phyloP scores from a whole-genome alignment of 108 stramenopile species.

The Cafeteria roenbergensis region DNA sequence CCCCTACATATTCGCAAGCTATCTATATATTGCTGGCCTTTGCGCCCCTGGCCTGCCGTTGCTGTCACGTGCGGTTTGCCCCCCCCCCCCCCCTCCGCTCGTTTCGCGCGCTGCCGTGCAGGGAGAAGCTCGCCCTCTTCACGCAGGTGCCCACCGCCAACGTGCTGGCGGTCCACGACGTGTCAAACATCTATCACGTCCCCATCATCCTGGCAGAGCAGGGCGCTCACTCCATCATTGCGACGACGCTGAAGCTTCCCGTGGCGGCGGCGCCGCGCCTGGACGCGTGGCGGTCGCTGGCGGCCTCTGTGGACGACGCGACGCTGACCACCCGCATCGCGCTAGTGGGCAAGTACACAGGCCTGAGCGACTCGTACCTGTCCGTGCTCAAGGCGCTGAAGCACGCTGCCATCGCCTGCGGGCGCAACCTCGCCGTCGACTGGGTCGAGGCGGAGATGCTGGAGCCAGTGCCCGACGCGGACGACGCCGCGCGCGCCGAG shows the following conservation, averaged over 20 bases:
- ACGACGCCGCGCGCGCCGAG: slow-evolving; percentile 10
- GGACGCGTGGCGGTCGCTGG: slow-evolving; percentile 71
- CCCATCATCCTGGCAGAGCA: slow-evolving; percentile 79
- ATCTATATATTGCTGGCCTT: too few species aligned
- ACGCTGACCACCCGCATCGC: slow-evolving; percentile 66
- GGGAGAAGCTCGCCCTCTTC: slow-evolving; percentile 78
- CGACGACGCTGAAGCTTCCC: slow-evolving; percentile 43
- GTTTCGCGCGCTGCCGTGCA: too few species aligned
- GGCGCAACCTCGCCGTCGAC: slow-evolving; percentile 61
- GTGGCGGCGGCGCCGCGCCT: slow-evolving; percentile 48
- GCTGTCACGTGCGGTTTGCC: too few species aligned
- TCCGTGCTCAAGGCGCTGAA: slow-evolving; percentile 86
- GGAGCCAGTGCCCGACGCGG: slow-evolving; percentile 56
- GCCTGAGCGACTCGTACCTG: slow-evolving; percentile 82
- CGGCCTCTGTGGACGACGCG: slow-evolving; percentile 53
- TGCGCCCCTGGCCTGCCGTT: too few species aligned
- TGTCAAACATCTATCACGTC: slow-evolving; percentile 95
- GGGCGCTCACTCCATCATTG: slow-evolving; percentile 42
- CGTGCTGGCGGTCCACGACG: slow-evolving; percentile 90
- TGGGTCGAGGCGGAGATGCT: slow-evolving; percentile 89
- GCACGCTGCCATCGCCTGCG: slow-evolving; percentile 79
- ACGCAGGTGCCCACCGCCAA: slow-evolving; percentile 72
- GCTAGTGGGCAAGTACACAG: slow-evolving; percentile 91
- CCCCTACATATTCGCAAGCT: too few species aligned
- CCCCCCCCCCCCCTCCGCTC: too few species aligned